These are phyloP conservation scores for Boletus vinaceobasis DNA, from an alignment of 768 basidiomycete genomes.

Conservation along the genomic window DNA sequence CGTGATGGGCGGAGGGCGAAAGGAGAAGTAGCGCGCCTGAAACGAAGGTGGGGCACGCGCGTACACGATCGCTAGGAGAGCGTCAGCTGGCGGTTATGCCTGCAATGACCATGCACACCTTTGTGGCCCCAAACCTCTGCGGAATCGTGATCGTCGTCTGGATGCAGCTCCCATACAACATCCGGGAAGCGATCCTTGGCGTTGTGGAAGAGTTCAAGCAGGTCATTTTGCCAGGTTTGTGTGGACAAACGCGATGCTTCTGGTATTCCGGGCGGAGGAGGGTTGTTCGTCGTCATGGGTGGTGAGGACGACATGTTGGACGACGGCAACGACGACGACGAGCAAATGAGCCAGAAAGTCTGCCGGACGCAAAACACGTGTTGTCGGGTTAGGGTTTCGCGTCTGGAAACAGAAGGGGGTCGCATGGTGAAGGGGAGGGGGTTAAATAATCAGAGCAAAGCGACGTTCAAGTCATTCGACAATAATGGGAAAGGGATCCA, in stretches of 20 bases:
- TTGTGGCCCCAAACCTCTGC: constrained; percentile 89
- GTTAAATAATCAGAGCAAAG: not conserved
- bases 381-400: constrained; percentile 27
- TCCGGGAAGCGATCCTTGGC: constrained; percentile 96
- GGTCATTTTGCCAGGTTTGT: constrained; percentile 73
- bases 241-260: constrained; percentile 71
- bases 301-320: constrained; percentile 24
- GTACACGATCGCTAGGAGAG: constrained; percentile 76
- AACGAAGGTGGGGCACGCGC: constrained; percentile 91
- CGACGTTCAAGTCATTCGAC: not conserved
- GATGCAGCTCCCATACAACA: constrained; percentile 86
- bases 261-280: constrained; percentile 30
- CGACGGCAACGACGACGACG: constrained; percentile 23
- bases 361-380: constrained; percentile 28
- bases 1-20: constrained; percentile 53
- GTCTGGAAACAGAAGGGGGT: not conserved
- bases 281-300: constrained; percentile 26
- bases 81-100: not conserved
- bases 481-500: constrained; percentile 7
- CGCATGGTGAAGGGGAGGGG: not conserved
- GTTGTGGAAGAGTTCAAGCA: constrained; percentile 69
- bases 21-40: constrained; percentile 84
- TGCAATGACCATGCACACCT: constrained; percentile 48
- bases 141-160: constrained; percentile 48
- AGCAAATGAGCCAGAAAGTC: constrained; percentile 3